These are phyloP conservation scores for Trichoderma parareesei DNA, from an alignment of 495 filamentous ascomycete species.

Conservation along the genomic window DNA sequence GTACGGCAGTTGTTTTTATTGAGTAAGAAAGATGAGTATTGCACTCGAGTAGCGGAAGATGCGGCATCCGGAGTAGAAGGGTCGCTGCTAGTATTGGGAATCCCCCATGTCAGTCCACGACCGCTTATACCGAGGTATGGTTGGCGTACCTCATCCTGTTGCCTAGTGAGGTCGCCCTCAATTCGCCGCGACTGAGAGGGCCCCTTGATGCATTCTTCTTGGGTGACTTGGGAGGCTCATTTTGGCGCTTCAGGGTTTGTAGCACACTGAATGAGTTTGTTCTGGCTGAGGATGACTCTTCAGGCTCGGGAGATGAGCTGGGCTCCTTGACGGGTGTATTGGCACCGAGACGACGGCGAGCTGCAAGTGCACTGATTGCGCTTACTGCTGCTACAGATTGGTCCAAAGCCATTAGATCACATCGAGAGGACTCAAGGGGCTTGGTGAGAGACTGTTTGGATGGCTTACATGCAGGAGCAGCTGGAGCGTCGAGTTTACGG, in stretches of 20 bases:
- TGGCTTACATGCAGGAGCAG: conserved; percentile 4
- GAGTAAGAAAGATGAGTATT: conserved; percentile 38
- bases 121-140: background rate
- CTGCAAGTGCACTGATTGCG: conserved; percentile 12
- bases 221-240: conserved; percentile 2
- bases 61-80: background rate
- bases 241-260: conserved; percentile 16
- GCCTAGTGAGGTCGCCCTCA: background rate
- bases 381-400: conserved; percentile 6
- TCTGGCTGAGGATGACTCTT: conserved; percentile 16
- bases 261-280: conserved; percentile 12
- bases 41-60: conserved; percentile 12
- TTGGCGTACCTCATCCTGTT: background rate
- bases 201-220: background rate
- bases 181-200: background rate
- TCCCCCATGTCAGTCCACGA: background rate
- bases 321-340: conserved; percentile 12
- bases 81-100: background rate
- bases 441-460: background rate
- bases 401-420: background rate
- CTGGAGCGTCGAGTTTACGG: conserved; percentile 8
- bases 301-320: conserved; percentile 15
- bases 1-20: conserved; percentile 33
- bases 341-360: conserved; percentile 5
- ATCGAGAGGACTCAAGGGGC: background rate